phyloP scores from a whole-genome alignment of 768 basidiomycete species.

The Crepidotus variabilis region DNA sequence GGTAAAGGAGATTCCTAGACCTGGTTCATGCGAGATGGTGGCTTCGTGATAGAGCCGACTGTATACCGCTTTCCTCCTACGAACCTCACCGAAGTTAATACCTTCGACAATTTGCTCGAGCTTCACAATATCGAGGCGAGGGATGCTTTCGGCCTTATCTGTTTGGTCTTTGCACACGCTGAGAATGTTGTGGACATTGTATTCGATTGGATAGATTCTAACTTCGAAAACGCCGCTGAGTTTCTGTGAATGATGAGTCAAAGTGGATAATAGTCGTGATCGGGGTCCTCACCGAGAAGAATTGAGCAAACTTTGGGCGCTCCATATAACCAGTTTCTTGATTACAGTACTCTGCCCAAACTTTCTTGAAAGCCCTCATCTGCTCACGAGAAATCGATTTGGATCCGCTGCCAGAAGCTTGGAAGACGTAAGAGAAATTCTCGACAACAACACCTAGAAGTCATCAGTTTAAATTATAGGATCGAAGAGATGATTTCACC shows the following conservation, averaged over 20 bases:
- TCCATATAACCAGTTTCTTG: slow-evolving; percentile 76
- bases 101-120: slow-evolving; percentile 53
- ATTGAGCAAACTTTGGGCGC: slow-evolving; percentile 64
- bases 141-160: slow-evolving; percentile 24
- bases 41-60: slow-evolving; percentile 87
- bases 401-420: slow-evolving; percentile 76
- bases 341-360: slow-evolving; percentile 85
- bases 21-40: slow-evolving; percentile 60
- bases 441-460: slow-evolving; percentile 81
- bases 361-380: slow-evolving; percentile 92
- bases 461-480: not conserved
- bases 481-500: slow-evolving; percentile 37
- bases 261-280: not conserved
- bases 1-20: slow-evolving; percentile 85
- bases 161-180: slow-evolving; percentile 40
- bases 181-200: slow-evolving; percentile 57
- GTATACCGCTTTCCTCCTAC: slow-evolving; percentile 66
- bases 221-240: slow-evolving; percentile 87
- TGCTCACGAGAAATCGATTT: slow-evolving; percentile 84
- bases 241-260: slow-evolving; percentile 43
- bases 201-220: slow-evolving; percentile 74
- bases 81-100: slow-evolving; percentile 63
- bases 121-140: slow-evolving; percentile 60
- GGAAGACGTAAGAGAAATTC: slow-evolving; percentile 94
- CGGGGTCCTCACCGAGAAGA: slow-evolving; percentile 69